Conservation (phyloP, 306 rosid genomes). For the Cucumis melo region DNA sequence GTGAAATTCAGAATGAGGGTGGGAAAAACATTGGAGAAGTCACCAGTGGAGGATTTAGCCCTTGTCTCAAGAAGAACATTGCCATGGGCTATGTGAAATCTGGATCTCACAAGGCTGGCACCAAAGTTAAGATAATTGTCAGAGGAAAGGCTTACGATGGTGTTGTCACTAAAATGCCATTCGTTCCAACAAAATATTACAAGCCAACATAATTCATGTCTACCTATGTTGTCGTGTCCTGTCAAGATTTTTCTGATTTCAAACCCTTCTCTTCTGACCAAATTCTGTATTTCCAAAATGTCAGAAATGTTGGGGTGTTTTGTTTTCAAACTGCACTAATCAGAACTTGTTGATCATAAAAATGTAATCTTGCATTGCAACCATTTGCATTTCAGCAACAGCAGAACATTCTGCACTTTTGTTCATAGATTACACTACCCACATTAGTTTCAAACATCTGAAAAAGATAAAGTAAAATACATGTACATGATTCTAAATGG, state of each 20-base stretch:
- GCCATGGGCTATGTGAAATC: constrained; percentile 98
- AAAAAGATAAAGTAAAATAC: too few relatives aligned
- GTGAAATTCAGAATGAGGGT: constrained; percentile 73
- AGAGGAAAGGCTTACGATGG: constrained; percentile 91
- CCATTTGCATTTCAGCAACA: not conserved
- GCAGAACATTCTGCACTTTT: not conserved
- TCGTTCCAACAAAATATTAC: constrained; percentile 89
- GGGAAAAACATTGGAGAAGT: constrained; percentile 83
- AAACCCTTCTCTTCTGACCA: constrained; percentile 5
- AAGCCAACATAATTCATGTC: constrained; percentile 49
- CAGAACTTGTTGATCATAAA: not conserved
- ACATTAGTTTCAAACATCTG: not conserved
- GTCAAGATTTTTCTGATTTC: constrained; percentile 5
- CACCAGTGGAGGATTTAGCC: constrained; percentile 98
- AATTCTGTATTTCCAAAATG: constrained; percentile 13
- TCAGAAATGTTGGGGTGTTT: constrained; percentile 11
- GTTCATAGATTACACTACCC: not conserved
- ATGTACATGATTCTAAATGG: too few relatives aligned
- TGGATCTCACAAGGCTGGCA: constrained; percentile 86
- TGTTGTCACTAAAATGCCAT: constrained; percentile 86
- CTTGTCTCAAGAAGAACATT: constrained; percentile 91
- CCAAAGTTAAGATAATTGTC: constrained; percentile 73
- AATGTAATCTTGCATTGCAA: not conserved
- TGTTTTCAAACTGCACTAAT: not conserved
- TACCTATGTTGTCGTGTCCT: constrained; percentile 2